These are phyloP conservation scores for Yarrowia galli DNA, from an alignment of 1,139 yeast genomes.

Conservation along the genomic window DNA sequence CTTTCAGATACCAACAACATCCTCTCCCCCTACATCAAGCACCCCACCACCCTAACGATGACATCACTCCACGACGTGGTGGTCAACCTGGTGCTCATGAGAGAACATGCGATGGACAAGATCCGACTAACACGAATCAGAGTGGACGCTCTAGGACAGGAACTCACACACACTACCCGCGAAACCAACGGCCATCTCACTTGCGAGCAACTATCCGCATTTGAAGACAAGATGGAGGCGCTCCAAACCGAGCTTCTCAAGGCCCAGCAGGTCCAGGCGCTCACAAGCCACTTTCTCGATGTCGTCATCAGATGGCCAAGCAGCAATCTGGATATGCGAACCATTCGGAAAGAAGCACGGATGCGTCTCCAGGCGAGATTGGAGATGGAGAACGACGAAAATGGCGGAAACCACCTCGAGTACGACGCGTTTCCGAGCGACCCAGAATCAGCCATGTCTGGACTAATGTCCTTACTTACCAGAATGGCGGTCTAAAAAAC, in stretches of 20 bases:
- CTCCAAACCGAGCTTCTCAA: conserved; percentile 12
- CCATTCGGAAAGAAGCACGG: conserved; percentile 1
- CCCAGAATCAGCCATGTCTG: conserved; percentile 13
- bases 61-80: conserved; percentile 18
- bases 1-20: neutral
- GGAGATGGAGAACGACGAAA: neutral
- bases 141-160: conserved; percentile 16
- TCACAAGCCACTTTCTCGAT: conserved; percentile 22
- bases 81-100: conserved; percentile 13
- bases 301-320: conserved; percentile 32
- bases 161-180: conserved; percentile 11
- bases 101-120: conserved; percentile 29
- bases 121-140: conserved; percentile 4
- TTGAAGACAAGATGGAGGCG: conserved; percentile 21
- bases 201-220: conserved; percentile 36
- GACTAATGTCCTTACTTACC: conserved; percentile 2
- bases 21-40: too few relatives aligned
- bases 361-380: conserved; percentile 1
- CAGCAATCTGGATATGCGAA: conserved; percentile 18
- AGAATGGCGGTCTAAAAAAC: neutral
- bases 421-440: conserved; percentile 3
- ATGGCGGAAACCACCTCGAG: neutral
- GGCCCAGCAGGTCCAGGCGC: conserved; percentile 28
- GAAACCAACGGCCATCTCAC: conserved; percentile 31
- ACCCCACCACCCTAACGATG: too few relatives aligned